These are phyloP conservation scores for Cytospora piceae DNA, from an alignment of 2,329 filamentous ascomycete genomes.

Conservation along the genomic window DNA sequence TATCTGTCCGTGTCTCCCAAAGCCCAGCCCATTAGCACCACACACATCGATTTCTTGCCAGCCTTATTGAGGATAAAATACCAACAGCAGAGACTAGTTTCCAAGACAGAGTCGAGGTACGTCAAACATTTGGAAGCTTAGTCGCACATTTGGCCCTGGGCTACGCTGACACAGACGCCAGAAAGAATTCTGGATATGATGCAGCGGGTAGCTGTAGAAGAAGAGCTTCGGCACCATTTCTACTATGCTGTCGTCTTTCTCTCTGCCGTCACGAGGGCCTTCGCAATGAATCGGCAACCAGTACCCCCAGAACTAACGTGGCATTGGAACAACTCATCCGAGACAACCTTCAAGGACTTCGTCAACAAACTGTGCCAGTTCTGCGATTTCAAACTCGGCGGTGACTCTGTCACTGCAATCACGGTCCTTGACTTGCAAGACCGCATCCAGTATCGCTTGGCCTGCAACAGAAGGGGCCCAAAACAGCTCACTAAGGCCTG, in stretches of 20 bases:
- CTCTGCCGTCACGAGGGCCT: conserved; percentile 3
- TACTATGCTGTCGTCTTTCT: conserved; percentile 15
- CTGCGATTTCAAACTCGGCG: conserved; percentile 23
- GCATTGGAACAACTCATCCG: background rate
- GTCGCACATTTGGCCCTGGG: no score
- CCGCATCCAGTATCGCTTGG: conserved; percentile 22
- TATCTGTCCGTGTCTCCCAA: no score
- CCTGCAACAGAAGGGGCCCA: conserved; percentile 18
- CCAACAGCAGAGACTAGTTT: no score
- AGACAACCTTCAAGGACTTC: conserved; percentile 12
- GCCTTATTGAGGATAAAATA: no score
- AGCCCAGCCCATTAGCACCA: no score
- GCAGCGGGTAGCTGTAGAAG: background rate
- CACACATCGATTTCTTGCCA: no score
- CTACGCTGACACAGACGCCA: no score
- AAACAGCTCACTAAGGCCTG: background rate
- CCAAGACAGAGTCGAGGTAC: no score
- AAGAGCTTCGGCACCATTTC: conserved; percentile 2
- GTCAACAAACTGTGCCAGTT: conserved; percentile 28
- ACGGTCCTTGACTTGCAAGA: conserved; percentile 15
- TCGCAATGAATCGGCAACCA: conserved; percentile 2
- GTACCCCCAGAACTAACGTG: background rate
- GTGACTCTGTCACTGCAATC: conserved; percentile 26
- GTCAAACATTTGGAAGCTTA: no score
- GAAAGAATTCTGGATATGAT: no score